Conservation (phyloP, 495 filamentous ascomycete species). For the Aspergillus avenaceus region DNA sequence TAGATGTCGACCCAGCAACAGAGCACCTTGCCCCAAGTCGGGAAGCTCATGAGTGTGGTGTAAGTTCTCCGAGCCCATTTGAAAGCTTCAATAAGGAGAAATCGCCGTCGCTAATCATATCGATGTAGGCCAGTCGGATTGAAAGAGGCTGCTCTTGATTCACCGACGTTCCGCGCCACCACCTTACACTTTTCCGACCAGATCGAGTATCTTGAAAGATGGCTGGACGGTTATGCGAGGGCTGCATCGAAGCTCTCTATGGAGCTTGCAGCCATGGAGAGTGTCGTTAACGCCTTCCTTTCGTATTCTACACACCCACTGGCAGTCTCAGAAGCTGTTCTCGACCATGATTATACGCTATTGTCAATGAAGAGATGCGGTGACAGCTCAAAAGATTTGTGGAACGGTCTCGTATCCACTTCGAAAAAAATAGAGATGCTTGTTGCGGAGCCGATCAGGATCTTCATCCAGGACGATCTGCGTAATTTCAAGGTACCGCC, state of each 20-base stretch:
- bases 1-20: conserved; percentile 47
- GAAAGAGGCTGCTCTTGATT: conserved; percentile 93
- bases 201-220: conserved; percentile 85
- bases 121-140: conserved; percentile 70
- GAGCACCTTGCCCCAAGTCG: conserved; percentile 43
- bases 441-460: conserved; percentile 75
- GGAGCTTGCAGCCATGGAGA: conserved; percentile 68
- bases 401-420: conserved; percentile 66
- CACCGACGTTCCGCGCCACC: conserved; percentile 88
- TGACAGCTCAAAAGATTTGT: conserved; percentile 81
- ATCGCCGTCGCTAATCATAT: conserved; percentile 13
- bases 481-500: conserved; percentile 55
- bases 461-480: conserved; percentile 71
- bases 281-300: conserved; percentile 68
- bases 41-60: conserved; percentile 55
- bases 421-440: conserved; percentile 70
- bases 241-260: conserved; percentile 71
- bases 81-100: neutral
- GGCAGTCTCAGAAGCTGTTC: conserved; percentile 67
- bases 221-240: conserved; percentile 84
- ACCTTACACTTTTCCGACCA: conserved; percentile 88
- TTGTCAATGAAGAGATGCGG: conserved; percentile 78
- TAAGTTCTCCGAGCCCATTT: conserved; percentile 24
- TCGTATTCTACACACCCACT: conserved; percentile 65
- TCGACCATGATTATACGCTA: conserved; percentile 94